Conservation (phyloP, 2,329 filamentous ascomycete species). For the Grosmannia penicillata region DNA sequence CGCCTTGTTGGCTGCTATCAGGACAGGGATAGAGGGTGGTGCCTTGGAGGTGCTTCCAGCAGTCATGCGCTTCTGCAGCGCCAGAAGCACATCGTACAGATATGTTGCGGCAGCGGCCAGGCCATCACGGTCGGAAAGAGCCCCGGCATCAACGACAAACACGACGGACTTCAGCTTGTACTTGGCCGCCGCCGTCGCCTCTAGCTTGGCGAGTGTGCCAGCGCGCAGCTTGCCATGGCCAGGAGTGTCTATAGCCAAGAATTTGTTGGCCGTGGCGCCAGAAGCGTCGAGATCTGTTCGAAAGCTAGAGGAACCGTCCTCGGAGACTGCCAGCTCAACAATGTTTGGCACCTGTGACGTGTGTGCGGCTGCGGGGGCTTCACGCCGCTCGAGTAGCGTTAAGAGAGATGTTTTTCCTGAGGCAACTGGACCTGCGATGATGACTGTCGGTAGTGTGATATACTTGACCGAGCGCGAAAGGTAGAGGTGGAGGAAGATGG, state of each 20-base stretch:
- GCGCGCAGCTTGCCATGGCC: slow-evolving; percentile 88
- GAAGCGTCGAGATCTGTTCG: slow-evolving; percentile 39
- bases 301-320: slow-evolving; percentile 30
- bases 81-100: slow-evolving; percentile 76
- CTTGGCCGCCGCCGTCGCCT: slow-evolving; percentile 8
- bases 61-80: slow-evolving; percentile 53
- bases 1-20: slow-evolving; percentile 88
- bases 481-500: slow-evolving; percentile 62
- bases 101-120: slow-evolving; percentile 67
- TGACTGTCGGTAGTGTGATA: slow-evolving; percentile 56
- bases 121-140: slow-evolving; percentile 38
- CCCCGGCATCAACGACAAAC: slow-evolving; percentile 78
- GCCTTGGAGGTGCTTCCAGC: slow-evolving; percentile 29
- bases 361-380: slow-evolving; percentile 30
- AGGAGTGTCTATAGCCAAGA: slow-evolving; percentile 75
- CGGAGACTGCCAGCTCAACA: slow-evolving; percentile 40
- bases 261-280: slow-evolving; percentile 46
- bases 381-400: slow-evolving; percentile 53
- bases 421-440: slow-evolving; percentile 68
- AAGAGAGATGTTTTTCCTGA: slow-evolving; percentile 79
- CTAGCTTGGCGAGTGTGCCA: slow-evolving; percentile 41
- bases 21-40: slow-evolving; percentile 50
- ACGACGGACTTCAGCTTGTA: slow-evolving; percentile 55
- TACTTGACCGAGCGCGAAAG: slow-evolving; percentile 55
- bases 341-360: slow-evolving; percentile 35